Base-by-base conservation (phyloP, 495 filamentous ascomycete species). In the Entonaema liquescens region DNA sequence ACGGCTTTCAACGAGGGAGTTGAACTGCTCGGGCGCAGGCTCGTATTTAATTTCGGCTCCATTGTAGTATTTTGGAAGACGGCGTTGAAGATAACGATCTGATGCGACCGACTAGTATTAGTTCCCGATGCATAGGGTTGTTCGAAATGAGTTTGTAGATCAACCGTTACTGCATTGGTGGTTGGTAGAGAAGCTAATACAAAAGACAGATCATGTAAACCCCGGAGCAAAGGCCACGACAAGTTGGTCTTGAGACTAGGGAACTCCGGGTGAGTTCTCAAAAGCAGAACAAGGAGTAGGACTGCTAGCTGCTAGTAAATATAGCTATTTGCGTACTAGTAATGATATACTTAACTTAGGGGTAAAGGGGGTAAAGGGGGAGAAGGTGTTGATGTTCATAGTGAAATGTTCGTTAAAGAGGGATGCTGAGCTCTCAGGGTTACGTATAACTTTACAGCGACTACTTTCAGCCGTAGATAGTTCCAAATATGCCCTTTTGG, bases 1-100 rank as follows among this genome's bases (percentile, higher is more conserved):
- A 42, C 42, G 35, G 35, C 35, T 55, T 63, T 73, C 2, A 77
- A 47, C n/a, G 75, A 73, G 19, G 70, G 72, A 19, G 63, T 66
- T 17, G 75, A 77, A 26, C 15, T 60, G 50, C 64, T 73, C 17
- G 66, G 49, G 49, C 42, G 75, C 11, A 77, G 33, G 21, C 31
- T 56, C 25, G 6, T 21, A 15, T 55, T 52, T 11, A 23, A 21
- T 35, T 56, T 38, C 6, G 60, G 25, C 54, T 62, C 70, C 70
- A 62, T 72, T 28, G 40, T 3, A 8, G 36, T 42, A 7, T 44
- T 11, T 33, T 53, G 5, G 49, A 29, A 29, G 25, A 29, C 7
- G 1, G 25, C 29, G 13, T 53, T 53, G 17, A 23, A 47, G 42
- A 21, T 23, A 47, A 9, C 42, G 0, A 12, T 23, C 3, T 17